Base-by-base conservation (phyloP, 441 rosid genomes). In the Gossypium gossypioides region DNA sequence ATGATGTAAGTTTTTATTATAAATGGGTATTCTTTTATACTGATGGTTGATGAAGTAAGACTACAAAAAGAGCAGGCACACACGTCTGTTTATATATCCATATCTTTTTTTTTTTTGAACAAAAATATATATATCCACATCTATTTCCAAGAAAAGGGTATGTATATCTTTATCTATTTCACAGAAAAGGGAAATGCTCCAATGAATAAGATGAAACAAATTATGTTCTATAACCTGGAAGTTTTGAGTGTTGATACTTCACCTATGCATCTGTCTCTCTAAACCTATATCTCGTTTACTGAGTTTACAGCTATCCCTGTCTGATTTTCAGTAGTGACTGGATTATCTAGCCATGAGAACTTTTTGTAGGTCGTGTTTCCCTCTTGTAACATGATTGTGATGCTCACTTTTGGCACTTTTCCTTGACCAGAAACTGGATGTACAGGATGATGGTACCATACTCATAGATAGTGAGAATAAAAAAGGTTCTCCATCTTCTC, bases 401-500 rank as follows among this genome's bases (percentile, higher is more conserved):
- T 72, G 66, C 58, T 81, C 37, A 68, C 68, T 44, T 57, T 58
- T 73, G 54, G 62, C 57, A 24, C 68, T 74, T 70, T 63, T 74
- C 37, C 63, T 68, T 73, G 54, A 52, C 66, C 89, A 89, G 91
- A 86, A 91, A 70, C 78, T 81, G 76, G 92, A 89, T 46, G 76
- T 68, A 55, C 74, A 72, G 74, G 81, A 75, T 40, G 93, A 86
- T 22, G 86, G 85, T 80, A 74, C 89, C 79, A 81, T 80, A 79
- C 82, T 84, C 70, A 71, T 83, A 60, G 96, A 93, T 76, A 74
- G 77, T 73, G 96, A 84, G 75, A 85, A 77, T 78, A 84, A 79
- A 68, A 81, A 82, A 71, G 94, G 86, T 67, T 81, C 86, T 72
- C 73, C 78, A 65, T 82, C 93, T 80, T 81, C 89, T 10, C 62